Conservation (phyloP, 78 protist species). For the Protostelium mycophagum region DNA sequence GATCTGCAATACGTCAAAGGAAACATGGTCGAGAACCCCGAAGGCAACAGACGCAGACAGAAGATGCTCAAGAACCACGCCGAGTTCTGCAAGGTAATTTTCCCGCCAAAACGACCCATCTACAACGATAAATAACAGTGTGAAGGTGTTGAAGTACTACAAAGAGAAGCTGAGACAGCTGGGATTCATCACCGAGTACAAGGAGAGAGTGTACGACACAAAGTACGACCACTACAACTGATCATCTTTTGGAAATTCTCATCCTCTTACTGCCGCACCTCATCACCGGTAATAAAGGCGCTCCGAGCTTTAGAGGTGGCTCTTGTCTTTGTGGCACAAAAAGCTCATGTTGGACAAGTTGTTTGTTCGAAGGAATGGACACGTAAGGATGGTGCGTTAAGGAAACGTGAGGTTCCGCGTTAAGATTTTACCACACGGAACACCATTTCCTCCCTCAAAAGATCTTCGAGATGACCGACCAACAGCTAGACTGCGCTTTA, state of each 20-base stretch:
- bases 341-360: too few relatives aligned
- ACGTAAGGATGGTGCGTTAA: too few relatives aligned
- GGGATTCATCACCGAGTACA: not conserved
- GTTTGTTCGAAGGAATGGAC: too few relatives aligned
- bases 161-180: constrained; percentile 57
- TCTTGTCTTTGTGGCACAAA: too few relatives aligned
- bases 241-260: not conserved
- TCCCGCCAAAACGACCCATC: not conserved
- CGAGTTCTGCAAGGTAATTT: constrained; percentile 54
- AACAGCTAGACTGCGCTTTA: constrained; percentile 82
- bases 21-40: constrained; percentile 59
- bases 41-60: constrained; percentile 29
- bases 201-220: not conserved
- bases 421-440: too few relatives aligned
- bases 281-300: not conserved
- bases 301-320: too few relatives aligned
- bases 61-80: constrained; percentile 57
- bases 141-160: constrained; percentile 32
- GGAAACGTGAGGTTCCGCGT: too few relatives aligned
- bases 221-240: not conserved
- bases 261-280: not conserved
- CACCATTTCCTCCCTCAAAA: too few relatives aligned
- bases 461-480: constrained; percentile 66
- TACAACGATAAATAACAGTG: not conserved
- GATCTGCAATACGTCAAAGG: constrained; percentile 51